Percentiles rank a stretch among this genome's conserved stretches.
These are phyloP conservation scores for Saccharum spontaneum DNA, from an alignment of 176 grass and related monocot species.

Conservation along the genomic window DNA sequence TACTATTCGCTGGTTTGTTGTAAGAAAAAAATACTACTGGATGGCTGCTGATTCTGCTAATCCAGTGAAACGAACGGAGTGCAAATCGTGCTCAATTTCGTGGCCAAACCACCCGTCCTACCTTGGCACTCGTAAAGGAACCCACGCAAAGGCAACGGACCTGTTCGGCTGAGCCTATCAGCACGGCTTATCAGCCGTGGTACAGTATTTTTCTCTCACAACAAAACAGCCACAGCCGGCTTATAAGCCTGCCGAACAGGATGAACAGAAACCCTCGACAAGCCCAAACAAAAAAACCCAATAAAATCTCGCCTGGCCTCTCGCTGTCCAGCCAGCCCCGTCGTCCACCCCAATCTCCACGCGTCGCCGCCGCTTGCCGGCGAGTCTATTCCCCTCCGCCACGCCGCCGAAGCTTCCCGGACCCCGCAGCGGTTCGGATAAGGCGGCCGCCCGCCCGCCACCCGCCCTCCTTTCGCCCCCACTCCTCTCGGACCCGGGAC, in stretches of 20 bases:
- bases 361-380: constrained; percentile 40
- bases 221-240: too few relatives aligned
- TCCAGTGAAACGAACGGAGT: too few relatives aligned
- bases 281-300: constrained; percentile 49
- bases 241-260: too few relatives aligned
- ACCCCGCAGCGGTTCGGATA: constrained; percentile 8
- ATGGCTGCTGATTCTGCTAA: too few relatives aligned
- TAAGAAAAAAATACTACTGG: too few relatives aligned
- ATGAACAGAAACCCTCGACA: constrained; percentile 9
- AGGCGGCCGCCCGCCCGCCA: neutral
- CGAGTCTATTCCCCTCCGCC: neutral
- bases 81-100: neutral
- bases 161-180: too few relatives aligned
- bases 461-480: neutral
- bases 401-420: constrained; percentile 18
- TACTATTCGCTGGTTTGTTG: too few relatives aligned
- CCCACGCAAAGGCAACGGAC: constrained; percentile 13
- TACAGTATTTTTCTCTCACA: too few relatives aligned
- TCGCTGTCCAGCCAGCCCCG: neutral
- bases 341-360: constrained; percentile 17
- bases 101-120: neutral
- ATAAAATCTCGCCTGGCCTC: constrained; percentile 40
- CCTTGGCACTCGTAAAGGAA: neutral
- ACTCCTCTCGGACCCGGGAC: neutral
- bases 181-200: too few relatives aligned